phyloP scores from a whole-genome alignment of 108 stramenopile species.

The Nannochloropsis gaditana region DNA sequence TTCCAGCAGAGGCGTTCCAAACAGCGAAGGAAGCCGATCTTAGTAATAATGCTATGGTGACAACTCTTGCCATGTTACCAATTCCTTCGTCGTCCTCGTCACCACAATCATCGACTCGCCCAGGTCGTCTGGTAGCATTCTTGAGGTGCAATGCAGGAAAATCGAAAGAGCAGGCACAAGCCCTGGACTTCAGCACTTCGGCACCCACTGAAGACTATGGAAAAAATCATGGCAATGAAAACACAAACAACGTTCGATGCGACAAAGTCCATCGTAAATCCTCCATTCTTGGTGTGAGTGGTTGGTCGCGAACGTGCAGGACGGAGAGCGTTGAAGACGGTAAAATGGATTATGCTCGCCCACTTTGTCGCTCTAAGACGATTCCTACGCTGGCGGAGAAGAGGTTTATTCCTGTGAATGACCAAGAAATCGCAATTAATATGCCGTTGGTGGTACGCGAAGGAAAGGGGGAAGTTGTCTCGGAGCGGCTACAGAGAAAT shows the following conservation, averaged over 20 bases:
- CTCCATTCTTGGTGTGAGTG: not conserved
- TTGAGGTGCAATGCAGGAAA: not conserved
- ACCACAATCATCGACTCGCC: not conserved
- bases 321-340: conserved; percentile 14
- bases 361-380: not conserved
- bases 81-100: not conserved
- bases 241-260: not conserved
- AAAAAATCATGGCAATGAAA: not conserved
- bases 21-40: no score
- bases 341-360: not conserved
- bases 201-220: not conserved
- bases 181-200: not conserved
- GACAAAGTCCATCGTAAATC: not conserved
- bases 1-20: no score
- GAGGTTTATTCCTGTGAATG: no score
- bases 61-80: not conserved
- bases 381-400: not conserved
- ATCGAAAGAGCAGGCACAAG: not conserved
- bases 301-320: not conserved
- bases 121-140: not conserved
- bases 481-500: not conserved
- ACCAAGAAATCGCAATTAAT: no score
- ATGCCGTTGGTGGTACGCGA: not conserved
- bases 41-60: no score
- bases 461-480: not conserved